Base-by-base conservation (phyloP, 2,329 filamentous ascomycete species). In the Fragosphaeria purpurea region DNA sequence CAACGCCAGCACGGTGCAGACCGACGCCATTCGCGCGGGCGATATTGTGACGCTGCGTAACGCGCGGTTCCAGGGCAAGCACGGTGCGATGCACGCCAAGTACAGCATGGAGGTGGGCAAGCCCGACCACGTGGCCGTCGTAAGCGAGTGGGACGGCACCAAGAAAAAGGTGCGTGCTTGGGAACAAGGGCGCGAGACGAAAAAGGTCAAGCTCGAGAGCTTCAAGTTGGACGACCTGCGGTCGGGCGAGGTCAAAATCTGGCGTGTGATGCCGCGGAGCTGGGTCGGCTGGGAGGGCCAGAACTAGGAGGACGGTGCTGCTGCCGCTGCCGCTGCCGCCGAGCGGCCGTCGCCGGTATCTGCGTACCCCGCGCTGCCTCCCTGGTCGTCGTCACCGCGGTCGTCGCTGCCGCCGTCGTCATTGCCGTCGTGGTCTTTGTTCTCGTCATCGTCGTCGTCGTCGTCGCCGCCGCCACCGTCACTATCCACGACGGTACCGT, bases 101-200 rank as follows among this genome's bases (percentile, higher is more conserved):
- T 98, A 98, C 66, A 83, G 76, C 46, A 73, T 81, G 48, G 93
- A 98, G 59, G 87, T 96, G 1, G 90, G 89, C 57, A 93, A 88
- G 64, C 80, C 80, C 4, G 88, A 91, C 56, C 93, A 98, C 61
- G 91, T 97, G 0, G 93, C 80, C 2, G 72, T 98, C 3, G 91
- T 98, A 4, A 80, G 88, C 8, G 93, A 98, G 65, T 98, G 93
- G 93, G 93, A 98, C 65, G 93, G 93, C 4, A 95, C 88, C 41
- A 95, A 96, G 79, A 95, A 95, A 77, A 96, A 97, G 75, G 85
- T 98, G 32, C 74, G 90, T 33, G 90, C 85, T 2, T 97, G 88
- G 87, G 93, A 97, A 67, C 93, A 98, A 65, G 91, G 91, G 0
- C 75, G 91, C 11, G 91, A 97, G 71, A 90, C 82, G 65, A 91